Percentiles rank a stretch among this genome's conserved stretches.
Evolutionary conservation across 1,139 yeast genomes (phyloP).

Genomic region (Blastobotrys niveus): DNA sequence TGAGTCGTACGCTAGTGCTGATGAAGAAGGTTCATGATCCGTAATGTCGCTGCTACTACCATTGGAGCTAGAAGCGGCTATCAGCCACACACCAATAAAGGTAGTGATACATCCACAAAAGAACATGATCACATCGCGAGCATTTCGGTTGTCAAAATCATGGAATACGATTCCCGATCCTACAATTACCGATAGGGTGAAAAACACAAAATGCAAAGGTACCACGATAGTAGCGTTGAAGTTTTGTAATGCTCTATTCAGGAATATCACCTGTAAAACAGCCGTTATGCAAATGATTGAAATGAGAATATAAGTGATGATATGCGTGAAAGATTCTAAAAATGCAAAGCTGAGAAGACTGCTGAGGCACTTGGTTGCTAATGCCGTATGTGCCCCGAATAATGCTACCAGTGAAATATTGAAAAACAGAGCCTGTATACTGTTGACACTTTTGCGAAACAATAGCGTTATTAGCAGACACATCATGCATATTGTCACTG

Average conservation of each 20-base stretch:
- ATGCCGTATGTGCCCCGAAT: conserved; percentile 43
- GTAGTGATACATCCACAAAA: conserved; percentile 36
- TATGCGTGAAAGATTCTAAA: conserved; percentile 28
- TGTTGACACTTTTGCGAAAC: neutral
- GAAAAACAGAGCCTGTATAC: conserved; percentile 17
- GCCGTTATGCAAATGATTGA: conserved; percentile 36
- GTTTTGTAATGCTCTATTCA: conserved; percentile 36
- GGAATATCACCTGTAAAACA: conserved; percentile 36
- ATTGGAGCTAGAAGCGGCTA: conserved; percentile 22
- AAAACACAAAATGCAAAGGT: conserved; percentile 44
- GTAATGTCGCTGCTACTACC: neutral
- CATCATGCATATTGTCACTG: conserved; percentile 23
- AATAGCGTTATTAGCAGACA: too few relatives aligned
- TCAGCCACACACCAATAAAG: conserved; percentile 40
- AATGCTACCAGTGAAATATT: conserved; percentile 39
- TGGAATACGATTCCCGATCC: conserved; percentile 41
- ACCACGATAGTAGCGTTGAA: conserved; percentile 42
- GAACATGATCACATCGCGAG: conserved; percentile 26
- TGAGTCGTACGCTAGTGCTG: neutral
- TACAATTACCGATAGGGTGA: conserved; percentile 39
- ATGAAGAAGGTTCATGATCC: neutral
- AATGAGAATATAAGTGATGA: conserved; percentile 32
- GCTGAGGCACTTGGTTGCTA: conserved; percentile 39
- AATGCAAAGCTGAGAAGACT: conserved; percentile 34
- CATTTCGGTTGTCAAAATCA: conserved; percentile 35